Percentiles rank a stretch among this genome's conserved stretches.
Conservation (phyloP, 2,329 filamentous ascomycete species). For the Verticillium longisporum region DNA sequence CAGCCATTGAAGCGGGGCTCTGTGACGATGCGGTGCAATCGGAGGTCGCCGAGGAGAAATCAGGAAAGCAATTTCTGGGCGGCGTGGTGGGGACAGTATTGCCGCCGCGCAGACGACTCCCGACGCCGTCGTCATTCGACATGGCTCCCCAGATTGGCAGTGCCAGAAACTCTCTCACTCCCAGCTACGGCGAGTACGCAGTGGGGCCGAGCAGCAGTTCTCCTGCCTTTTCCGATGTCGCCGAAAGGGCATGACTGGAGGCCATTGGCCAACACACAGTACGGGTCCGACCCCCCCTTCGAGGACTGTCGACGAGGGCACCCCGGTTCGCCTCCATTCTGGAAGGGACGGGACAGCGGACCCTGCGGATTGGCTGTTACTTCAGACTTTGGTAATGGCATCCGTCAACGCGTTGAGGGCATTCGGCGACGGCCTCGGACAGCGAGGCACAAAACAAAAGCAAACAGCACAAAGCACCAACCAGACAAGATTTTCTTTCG, state of each 20-base stretch:
- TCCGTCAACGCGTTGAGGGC: not conserved
- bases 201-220: constrained; percentile 4
- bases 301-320: not conserved
- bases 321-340: constrained; percentile 2
- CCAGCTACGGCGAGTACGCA: constrained; percentile 6
- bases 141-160: constrained; percentile 2
- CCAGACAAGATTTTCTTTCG: not conserved
- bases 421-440: not conserved
- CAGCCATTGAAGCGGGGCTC: not conserved
- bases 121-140: constrained; percentile 9
- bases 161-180: not conserved
- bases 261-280: constrained; percentile 4
- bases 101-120: constrained; percentile 7
- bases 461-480: not conserved
- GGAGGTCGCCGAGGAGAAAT: constrained; percentile 8
- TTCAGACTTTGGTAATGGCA: constrained; percentile 13
- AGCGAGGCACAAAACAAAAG: not conserved
- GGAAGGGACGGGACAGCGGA: constrained; percentile 9
- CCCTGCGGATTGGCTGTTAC: constrained; percentile 6
- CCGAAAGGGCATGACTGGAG: constrained; percentile 10
- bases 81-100: not conserved
- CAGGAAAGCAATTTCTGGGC: constrained; percentile 4
- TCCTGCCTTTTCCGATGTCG: constrained; percentile 11
- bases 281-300: constrained; percentile 1
- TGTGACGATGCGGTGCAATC: not conserved